Percentiles rank a stretch among this genome's conserved stretches.
Conservation (phyloP, 2,329 filamentous ascomycete genomes). For the Paraconiothyrium brasiliense region DNA sequence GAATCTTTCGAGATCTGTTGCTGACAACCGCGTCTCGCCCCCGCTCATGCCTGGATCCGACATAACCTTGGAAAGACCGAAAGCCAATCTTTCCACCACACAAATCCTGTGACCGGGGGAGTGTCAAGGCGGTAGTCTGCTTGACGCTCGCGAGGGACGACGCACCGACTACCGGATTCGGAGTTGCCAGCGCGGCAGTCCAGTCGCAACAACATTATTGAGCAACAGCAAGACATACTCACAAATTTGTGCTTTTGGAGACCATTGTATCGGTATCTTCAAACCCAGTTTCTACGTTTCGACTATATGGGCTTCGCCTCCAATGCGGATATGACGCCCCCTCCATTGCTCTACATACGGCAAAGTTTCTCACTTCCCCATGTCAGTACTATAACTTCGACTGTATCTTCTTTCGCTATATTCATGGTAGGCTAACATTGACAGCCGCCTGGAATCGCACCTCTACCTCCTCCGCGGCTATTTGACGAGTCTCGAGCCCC, state of each 20-base stretch:
- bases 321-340: background rate
- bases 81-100: constrained; percentile 5
- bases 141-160: background rate
- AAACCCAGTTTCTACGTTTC: background rate
- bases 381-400: background rate
- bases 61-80: background rate
- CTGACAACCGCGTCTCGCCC: background rate
- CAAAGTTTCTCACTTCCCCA: constrained; percentile 11
- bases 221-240: background rate
- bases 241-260: background rate
- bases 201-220: background rate
- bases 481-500: constrained; percentile 25
- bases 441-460: background rate
- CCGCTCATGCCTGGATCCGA: background rate
- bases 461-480: background rate
- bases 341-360: background rate
- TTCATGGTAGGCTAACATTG: background rate
- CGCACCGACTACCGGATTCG: background rate
- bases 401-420: background rate
- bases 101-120: constrained; percentile 4
- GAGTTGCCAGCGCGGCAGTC: background rate
- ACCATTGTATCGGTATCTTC: background rate
- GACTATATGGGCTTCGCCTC: background rate
- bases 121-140: constrained; percentile 4
- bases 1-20: constrained; percentile 1